A percentile compares a stretch with the other conserved stretches of the same genome.
Evolutionary conservation across 768 basidiomycete genomes (phyloP).

Genomic region (Xerocomellus chrysenteron): DNA sequence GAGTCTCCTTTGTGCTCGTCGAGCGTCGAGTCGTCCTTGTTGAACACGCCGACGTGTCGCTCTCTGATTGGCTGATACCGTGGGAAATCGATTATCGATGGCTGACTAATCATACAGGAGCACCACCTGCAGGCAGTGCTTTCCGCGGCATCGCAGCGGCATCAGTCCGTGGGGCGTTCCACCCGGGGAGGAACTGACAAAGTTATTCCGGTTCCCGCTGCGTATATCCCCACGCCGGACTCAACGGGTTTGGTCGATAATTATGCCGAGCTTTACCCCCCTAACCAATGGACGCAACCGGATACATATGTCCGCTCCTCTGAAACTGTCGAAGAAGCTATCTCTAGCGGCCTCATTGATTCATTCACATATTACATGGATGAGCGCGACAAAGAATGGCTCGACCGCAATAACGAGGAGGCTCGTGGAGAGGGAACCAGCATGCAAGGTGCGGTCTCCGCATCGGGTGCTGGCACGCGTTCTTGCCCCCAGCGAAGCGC

Average conservation of each 20-base stretch:
- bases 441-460: slow-evolving; percentile 64
- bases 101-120: slow-evolving; percentile 56
- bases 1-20: slow-evolving; percentile 45
- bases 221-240: slow-evolving; percentile 92
- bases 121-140: slow-evolving; percentile 59
- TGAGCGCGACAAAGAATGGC: slow-evolving; percentile 93
- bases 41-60: slow-evolving; percentile 43
- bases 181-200: slow-evolving; percentile 37
- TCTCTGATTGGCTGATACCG: slow-evolving; percentile 45
- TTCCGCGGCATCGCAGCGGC: slow-evolving; percentile 52
- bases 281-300: slow-evolving; percentile 73
- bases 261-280: slow-evolving; percentile 74
- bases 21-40: slow-evolving; percentile 41
- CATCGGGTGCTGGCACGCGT: slow-evolving; percentile 48
- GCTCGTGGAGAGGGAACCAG: slow-evolving; percentile 85
- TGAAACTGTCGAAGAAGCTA: slow-evolving; percentile 80
- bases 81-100: slow-evolving; percentile 50
- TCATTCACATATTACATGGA: slow-evolving; percentile 93
- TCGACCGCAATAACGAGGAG: slow-evolving; percentile 86
- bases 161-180: slow-evolving; percentile 37
- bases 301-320: slow-evolving; percentile 77
- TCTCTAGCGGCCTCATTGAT: slow-evolving; percentile 58
- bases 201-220: slow-evolving; percentile 44
- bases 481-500: slow-evolving; percentile 59
- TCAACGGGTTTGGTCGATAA: slow-evolving; percentile 77